These are phyloP conservation scores for Pseudotsuga menziesii DNA, from an alignment of 75 land plant genomes.

Conservation along the genomic window DNA sequence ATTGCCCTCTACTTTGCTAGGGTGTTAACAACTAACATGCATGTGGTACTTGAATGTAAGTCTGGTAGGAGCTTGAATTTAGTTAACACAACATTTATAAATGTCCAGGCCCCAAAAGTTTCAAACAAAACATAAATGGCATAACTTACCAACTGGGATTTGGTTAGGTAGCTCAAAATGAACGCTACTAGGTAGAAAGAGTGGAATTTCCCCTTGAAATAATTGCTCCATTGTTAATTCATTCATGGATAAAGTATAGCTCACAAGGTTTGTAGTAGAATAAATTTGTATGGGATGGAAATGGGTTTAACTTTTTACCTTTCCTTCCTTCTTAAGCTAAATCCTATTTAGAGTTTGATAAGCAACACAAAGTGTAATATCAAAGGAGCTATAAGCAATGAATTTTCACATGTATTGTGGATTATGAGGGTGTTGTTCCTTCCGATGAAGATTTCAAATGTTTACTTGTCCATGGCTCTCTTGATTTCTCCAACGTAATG, in stretches of 20 bases:
- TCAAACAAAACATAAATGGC: not conserved
- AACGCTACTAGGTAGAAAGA: constrained; percentile 47
- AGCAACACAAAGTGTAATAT: constrained; percentile 38
- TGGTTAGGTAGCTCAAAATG: constrained; percentile 39
- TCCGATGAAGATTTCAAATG: constrained; percentile 51
- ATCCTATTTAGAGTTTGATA: constrained; percentile 38
- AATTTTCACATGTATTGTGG: constrained; percentile 53
- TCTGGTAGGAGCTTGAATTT: not conserved
- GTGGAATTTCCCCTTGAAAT: constrained; percentile 40
- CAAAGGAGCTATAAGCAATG: constrained; percentile 37
- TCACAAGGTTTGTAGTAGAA: not conserved
- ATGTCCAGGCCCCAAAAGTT: not conserved
- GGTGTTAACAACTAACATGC: constrained; percentile 40
- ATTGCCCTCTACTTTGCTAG: constrained; percentile 47
- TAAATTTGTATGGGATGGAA: not conserved
- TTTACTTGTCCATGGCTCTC: constrained; percentile 51
- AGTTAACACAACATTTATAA: not conserved
- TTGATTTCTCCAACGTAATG: constrained; percentile 51
- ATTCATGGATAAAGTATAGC: not conserved
- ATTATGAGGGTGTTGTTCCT: constrained; percentile 40
- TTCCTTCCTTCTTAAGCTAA: constrained; percentile 29
- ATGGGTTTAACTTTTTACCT: constrained; percentile 15
- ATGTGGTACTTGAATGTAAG: constrained; percentile 27
- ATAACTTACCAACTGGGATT: constrained; percentile 36
- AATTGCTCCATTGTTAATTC: too few relatives aligned